phyloP scores from a whole-genome alignment of 176 grass and related monocot species.

The Eragrostis curvula region DNA sequence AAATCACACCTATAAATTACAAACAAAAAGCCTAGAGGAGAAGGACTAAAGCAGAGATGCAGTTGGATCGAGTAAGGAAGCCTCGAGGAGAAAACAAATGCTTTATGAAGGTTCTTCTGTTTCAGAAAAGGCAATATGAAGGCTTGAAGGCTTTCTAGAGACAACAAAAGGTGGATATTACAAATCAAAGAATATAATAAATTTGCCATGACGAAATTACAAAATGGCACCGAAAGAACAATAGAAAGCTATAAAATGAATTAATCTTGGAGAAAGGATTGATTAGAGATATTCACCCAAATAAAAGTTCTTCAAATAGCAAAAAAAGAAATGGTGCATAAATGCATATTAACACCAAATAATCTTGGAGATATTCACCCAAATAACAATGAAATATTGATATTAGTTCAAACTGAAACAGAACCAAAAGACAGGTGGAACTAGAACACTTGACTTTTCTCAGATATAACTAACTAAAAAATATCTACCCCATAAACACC shows the following conservation, averaged over 20 bases:
- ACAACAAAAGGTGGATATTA: background rate
- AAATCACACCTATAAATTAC: background rate
- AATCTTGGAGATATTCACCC: too few species aligned
- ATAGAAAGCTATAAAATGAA: too few species aligned
- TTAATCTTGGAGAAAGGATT: background rate
- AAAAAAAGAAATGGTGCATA: background rate
- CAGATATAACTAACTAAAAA: conserved; percentile 33
- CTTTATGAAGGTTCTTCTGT: background rate
- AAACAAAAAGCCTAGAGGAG: background rate
- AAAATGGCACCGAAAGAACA: too few species aligned
- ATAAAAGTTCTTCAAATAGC: conserved; percentile 22
- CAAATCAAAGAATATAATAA: conserved; percentile 5
- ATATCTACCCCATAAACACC: conserved; percentile 51
- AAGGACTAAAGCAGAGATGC: background rate
- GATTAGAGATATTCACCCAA: background rate
- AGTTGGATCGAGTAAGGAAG: background rate
- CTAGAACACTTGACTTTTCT: background rate
- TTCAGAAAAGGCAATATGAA: conserved; percentile 8
- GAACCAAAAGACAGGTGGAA: background rate
- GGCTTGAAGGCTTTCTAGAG: background rate
- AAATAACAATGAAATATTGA: too few species aligned
- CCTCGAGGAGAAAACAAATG: background rate
- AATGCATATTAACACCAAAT: background rate
- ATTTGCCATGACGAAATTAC: too few species aligned
- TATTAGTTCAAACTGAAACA: conserved; percentile 10